Evolutionary conservation across 306 rosid species (phyloP), one percentile per base, ranked within the genome.

Genomic region (Arachis stenosperma): DNA sequence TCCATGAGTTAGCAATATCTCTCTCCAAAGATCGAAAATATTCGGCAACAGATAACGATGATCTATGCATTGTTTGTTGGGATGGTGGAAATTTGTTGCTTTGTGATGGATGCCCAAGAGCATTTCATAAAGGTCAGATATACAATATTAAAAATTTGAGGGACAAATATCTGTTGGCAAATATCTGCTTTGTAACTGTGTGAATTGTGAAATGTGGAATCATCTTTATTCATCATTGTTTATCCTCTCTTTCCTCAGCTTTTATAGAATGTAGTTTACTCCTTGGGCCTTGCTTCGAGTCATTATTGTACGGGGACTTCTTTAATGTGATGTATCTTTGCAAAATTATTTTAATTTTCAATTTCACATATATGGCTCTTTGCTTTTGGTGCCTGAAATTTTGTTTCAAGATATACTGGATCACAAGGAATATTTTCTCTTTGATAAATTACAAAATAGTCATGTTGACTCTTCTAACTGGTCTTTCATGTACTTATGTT

Each of bases 71-170:
- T 83, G 84, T 90, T 81, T 93, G 98, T 84, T 83, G 84, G 84
- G 98, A 93, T 84, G 97, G 97, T 78, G 97, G 98, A 61, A 88
- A 89, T 78, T 90, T 93, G 75, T 76, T 93, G 83, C 97, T 93
- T 68, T 90, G 98, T 80, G 97, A 93, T 84, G 97, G 96, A 68
- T 93, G 98, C 88, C 98, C 97, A 54, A 89, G 97, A 86, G 97
- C 97, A 53, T 90, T 93, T 86, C 98, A 93, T 81, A 89, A 81
- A 93, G 98, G 98, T 93, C 68, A 82, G 86, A 76, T 58, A 70
- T 78, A 69, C 71, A 59, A 81, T 41, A 59, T 14, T 47, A 47
- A 47, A 63, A 65, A 17, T 4, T 51, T 60, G 59, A 53, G 61
- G 52, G 65, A 33, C 7, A 47, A 51, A 61, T 22, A 22, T 22